These are phyloP conservation scores for Gardenia jasminoides DNA, from an alignment of 257 asterid genomes.

Conservation along the genomic window DNA sequence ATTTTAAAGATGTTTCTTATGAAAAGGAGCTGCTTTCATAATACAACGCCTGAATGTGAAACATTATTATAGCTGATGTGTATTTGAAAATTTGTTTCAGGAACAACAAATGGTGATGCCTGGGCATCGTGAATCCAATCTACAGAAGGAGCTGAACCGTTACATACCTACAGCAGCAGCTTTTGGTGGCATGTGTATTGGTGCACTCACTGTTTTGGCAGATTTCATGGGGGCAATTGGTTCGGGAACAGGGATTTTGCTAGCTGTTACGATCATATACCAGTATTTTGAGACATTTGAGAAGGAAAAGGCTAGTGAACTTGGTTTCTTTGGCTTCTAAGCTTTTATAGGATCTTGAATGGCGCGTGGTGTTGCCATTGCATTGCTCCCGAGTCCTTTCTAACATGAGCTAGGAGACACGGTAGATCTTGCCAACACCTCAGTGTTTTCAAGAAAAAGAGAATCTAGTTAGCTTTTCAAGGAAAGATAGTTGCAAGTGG, in stretches of 20 bases:
- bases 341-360: not conserved
- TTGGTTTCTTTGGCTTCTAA: constrained; percentile 86
- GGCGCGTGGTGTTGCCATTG: not conserved
- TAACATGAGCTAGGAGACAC: not conserved
- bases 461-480: not conserved
- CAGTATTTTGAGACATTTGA: constrained; percentile 91
- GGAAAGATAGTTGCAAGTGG: constrained; percentile 1
- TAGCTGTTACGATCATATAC: constrained; percentile 83
- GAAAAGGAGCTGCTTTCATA: not conserved
- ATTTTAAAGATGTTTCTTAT: not conserved
- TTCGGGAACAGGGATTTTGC: constrained; percentile 83
- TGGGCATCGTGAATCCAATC: constrained; percentile 80
- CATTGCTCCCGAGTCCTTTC: not conserved
- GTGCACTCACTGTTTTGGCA: constrained; percentile 81
- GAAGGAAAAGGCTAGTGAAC: constrained; percentile 88
- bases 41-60: not conserved
- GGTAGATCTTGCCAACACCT: not conserved
- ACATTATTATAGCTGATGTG: not conserved
- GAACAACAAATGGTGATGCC: constrained; percentile 99
- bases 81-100: constrained; percentile 26
- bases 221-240: constrained; percentile 96
- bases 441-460: not conserved
- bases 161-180: constrained; percentile 95
- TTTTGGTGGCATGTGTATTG: constrained; percentile 90
- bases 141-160: constrained; percentile 85